Conservation (phyloP, 768 basidiomycete genomes). For the Filobasidium wieringae region DNA sequence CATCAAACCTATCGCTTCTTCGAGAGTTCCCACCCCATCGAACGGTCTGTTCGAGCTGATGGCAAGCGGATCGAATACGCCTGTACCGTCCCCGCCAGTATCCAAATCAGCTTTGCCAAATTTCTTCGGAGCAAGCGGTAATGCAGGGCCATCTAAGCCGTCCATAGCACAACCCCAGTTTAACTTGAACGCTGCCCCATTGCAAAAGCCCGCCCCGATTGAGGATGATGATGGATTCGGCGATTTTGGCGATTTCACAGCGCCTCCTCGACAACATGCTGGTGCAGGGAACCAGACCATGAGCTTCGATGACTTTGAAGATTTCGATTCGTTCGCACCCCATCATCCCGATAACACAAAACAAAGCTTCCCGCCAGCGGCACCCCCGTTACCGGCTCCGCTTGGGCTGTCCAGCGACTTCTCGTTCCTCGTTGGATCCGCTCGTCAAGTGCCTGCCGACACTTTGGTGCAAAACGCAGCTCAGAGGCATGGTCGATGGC, state of each 20-base stretch:
- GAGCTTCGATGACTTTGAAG: slow-evolving; percentile 39
- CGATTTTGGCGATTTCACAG: slow-evolving; percentile 37
- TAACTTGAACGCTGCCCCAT: slow-evolving; percentile 2
- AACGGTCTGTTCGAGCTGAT: not conserved
- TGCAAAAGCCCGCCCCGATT: slow-evolving; percentile 26
- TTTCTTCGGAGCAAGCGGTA: slow-evolving; percentile 16
- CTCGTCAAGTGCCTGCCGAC: not conserved
- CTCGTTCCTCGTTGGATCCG: not conserved
- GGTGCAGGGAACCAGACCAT: slow-evolving; percentile 20
- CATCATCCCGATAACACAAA: slow-evolving; percentile 26
- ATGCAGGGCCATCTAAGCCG: slow-evolving; percentile 4
- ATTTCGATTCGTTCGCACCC: slow-evolving; percentile 31
- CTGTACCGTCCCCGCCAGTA: slow-evolving; percentile 14
- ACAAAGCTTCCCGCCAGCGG: not conserved
- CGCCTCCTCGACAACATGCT: slow-evolving; percentile 3
- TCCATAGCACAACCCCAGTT: not conserved
- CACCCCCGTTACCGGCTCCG: not conserved
- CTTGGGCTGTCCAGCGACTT: not conserved
- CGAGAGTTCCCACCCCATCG: not conserved
- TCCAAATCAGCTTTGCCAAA: slow-evolving; percentile 42
- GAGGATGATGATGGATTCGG: slow-evolving; percentile 24
- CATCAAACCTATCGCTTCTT: not conserved
- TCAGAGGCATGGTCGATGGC: not conserved
- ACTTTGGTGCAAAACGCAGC: slow-evolving; percentile 7
- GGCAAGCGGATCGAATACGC: slow-evolving; percentile 5